Evolutionary conservation across 352 stramenopile species (phyloP).

Genomic region (Phytopythium aichiense): DNA sequence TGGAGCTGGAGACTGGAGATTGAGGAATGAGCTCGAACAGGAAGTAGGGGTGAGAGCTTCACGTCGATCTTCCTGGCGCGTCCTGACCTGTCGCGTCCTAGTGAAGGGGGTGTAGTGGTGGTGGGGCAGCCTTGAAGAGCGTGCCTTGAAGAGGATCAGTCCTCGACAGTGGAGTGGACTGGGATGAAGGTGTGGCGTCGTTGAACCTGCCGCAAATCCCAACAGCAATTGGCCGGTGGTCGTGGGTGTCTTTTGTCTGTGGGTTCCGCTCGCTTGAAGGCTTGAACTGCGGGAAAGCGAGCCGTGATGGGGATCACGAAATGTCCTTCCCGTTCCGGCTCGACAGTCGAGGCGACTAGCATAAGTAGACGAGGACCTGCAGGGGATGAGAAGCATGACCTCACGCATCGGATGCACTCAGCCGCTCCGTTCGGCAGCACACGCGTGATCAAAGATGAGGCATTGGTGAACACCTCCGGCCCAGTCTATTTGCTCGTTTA

Average conservation of each 20-base stretch:
- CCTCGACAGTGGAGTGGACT: no score
- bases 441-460: no score
- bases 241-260: not conserved
- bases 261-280: no score
- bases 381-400: no score
- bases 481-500: not conserved
- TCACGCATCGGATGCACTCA: no score
- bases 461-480: no score
- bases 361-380: not conserved
- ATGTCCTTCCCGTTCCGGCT: not conserved
- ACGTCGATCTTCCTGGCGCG: not conserved
- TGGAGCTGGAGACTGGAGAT: not conserved
- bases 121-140: not conserved
- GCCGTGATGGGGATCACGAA: not conserved
- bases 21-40: not conserved
- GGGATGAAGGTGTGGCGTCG: not conserved
- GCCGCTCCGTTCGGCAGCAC: no score
- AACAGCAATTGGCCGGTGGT: not conserved
- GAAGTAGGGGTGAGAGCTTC: not conserved
- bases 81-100: no score
- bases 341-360: not conserved
- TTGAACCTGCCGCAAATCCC: not conserved
- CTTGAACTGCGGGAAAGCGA: constrained; percentile 3
- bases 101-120: not conserved
- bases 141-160: no score